Conservation (phyloP, 129 eudicot genomes). For the Ambrosia trifida region DNA sequence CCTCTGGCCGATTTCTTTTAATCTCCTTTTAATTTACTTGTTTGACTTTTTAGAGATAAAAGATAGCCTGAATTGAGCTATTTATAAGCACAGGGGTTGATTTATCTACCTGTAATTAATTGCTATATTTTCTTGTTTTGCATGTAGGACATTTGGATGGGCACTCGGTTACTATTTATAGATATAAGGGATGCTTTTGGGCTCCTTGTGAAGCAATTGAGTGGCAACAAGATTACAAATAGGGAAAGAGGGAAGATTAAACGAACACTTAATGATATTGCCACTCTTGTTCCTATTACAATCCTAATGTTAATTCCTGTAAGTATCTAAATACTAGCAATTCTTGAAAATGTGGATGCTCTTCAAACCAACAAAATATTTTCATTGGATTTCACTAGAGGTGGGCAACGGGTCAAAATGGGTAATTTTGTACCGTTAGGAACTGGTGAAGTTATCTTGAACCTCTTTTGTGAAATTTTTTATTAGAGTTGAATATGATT, state of each 20-base stretch:
- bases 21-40: neutral
- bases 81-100: too few relatives aligned
- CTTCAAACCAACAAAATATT: neutral
- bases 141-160: conserved; percentile 61
- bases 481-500: neutral
- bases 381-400: neutral
- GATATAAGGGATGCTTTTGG: conserved; percentile 45
- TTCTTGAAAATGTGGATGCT: neutral
- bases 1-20: neutral
- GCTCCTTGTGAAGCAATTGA: conserved; percentile 46
- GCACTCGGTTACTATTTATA: conserved; percentile 51
- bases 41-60: too few relatives aligned
- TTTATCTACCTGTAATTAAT: too few relatives aligned
- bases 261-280: conserved; percentile 55
- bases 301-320: conserved; percentile 80
- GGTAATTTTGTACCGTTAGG: neutral
- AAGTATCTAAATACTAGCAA: conserved; percentile 30
- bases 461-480: neutral
- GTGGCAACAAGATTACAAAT: conserved; percentile 56
- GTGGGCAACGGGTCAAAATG: neutral
- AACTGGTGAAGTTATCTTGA: neutral
- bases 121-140: neutral
- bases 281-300: conserved; percentile 57
- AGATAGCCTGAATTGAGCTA: too few relatives aligned
- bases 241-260: conserved; percentile 66